Percentiles rank a stretch among this genome's conserved stretches.
Evolutionary conservation across 2,329 filamentous ascomycete species (phyloP).

Genomic region (Colletotrichum sp.): DNA sequence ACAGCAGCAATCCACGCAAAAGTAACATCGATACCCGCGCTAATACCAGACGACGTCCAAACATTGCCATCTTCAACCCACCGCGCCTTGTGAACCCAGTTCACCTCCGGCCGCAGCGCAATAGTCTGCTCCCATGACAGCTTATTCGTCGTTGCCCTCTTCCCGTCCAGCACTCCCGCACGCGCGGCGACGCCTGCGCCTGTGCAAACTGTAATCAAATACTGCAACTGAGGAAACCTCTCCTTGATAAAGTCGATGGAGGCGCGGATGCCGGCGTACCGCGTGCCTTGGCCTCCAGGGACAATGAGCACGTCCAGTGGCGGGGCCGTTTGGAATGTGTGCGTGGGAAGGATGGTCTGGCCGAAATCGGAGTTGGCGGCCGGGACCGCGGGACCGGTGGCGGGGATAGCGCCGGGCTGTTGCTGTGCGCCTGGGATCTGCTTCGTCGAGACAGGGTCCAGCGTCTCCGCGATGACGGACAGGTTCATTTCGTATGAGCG

Average conservation of each 20-base stretch:
- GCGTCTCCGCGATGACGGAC: slow-evolving; percentile 20
- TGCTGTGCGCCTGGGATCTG: neutral
- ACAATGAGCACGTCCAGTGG: slow-evolving; percentile 60
- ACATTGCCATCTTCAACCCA: slow-evolving; percentile 64
- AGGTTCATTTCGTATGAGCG: slow-evolving; percentile 16
- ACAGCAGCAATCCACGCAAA: slow-evolving; percentile 60
- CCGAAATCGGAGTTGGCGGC: slow-evolving; percentile 1
- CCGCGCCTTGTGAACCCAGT: slow-evolving; percentile 59
- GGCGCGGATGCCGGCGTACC: slow-evolving; percentile 30
- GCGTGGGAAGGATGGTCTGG: slow-evolving; percentile 27
- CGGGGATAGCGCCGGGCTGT: neutral
- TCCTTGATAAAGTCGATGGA: slow-evolving; percentile 44
- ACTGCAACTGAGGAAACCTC: slow-evolving; percentile 44
- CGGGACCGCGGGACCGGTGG: neutral
- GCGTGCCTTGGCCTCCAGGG: slow-evolving; percentile 56
- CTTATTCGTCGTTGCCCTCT: slow-evolving; percentile 65
- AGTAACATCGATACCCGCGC: slow-evolving; percentile 66
- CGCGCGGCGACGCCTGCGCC: slow-evolving; percentile 56
- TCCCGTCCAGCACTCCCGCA: slow-evolving; percentile 58
- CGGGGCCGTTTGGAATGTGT: slow-evolving; percentile 49
- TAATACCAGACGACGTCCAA: slow-evolving; percentile 63
- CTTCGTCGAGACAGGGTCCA: slow-evolving; percentile 20
- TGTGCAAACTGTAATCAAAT: slow-evolving; percentile 63
- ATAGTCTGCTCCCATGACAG: slow-evolving; percentile 46
- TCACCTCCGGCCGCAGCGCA: slow-evolving; percentile 42